Percentiles rank a stretch among this genome's conserved stretches.
Evolutionary conservation across 2,329 filamentous ascomycete species (phyloP).

Genomic region (Colletotrichum sp.): DNA sequence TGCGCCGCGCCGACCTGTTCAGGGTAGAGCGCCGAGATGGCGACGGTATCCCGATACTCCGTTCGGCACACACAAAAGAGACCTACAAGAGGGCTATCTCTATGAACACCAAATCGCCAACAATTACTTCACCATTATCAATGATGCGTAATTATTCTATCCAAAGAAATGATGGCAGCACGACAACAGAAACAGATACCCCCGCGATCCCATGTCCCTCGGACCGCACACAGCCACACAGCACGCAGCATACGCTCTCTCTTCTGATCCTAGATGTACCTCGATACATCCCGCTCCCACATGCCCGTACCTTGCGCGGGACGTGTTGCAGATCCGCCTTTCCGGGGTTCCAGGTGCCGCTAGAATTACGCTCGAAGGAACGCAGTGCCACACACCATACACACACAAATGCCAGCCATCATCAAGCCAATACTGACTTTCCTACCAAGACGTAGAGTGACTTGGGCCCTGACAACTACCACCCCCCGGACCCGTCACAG

Average conservation of each 20-base stretch:
- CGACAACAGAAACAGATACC: not conserved
- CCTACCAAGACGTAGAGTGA: not conserved
- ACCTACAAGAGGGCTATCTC: no score
- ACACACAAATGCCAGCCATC: not conserved
- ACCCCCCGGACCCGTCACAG: not conserved
- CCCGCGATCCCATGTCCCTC: not conserved
- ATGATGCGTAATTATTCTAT: not conserved
- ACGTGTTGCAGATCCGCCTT: slow-evolving; percentile 18
- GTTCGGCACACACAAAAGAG: not conserved
- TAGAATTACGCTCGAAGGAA: slow-evolving; percentile 1
- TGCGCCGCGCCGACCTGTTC: not conserved
- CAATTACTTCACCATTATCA: not conserved
- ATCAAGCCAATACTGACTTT: not conserved
- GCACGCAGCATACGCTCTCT: not conserved
- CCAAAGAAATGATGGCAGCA: not conserved
- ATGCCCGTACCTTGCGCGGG: slow-evolving; percentile 11
- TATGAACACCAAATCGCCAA: not conserved
- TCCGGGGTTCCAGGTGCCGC: slow-evolving; percentile 17
- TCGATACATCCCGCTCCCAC: not conserved
- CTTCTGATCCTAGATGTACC: not conserved
- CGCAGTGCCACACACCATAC: not conserved
- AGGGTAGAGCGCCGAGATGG: not conserved
- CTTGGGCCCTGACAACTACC: not conserved
- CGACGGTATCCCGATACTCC: not conserved
- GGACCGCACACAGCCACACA: slow-evolving; percentile 4